Base-by-base conservation (phyloP, 2,329 filamentous ascomycete genomes). In the Lachnellula hyalina region DNA sequence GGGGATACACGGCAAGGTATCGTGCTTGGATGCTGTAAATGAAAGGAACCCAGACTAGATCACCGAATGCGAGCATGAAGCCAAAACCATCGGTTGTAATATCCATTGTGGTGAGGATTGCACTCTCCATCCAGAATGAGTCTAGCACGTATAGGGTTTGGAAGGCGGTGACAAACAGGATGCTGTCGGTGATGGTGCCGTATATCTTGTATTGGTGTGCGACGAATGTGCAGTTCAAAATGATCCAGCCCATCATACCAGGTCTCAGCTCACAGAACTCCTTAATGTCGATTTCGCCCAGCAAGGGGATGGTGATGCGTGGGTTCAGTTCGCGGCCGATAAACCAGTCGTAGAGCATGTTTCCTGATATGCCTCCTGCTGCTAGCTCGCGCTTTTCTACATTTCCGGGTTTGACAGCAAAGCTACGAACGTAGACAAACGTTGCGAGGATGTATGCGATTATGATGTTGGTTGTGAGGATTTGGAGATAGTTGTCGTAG, bases 251-350 rank as follows among this genome's bases (percentile, higher is more conserved):
- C 49, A 96, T 80, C 77, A 97, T 81, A 47, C 93, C 93, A 0
- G 93, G 93, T n/a, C 93, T 85, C 66, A 96, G 79, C 73, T 97
- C 93, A 71, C 88, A 88, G 71, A 86, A 96, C 57, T 86, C 79
- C 74, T 96, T 96, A 73, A 97, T 87, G 68, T 97, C 93, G 49
- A 96, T 79, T 64, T 90, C 87, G 55, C 90, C 90, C 60, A 96
- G 79, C 48, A 95, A 71, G 2, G 91, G 91, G 23, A 96, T 74
- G 0, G 79, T 83, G 56, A 95, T 72, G 48, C 92, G 89, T 3
- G 93, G 93, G 73, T 97, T 97, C 57, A 97, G 84, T 72, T 97
- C 93, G 28, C 93, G 89, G 19, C 93, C 93, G 61, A 97, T 96
- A 74, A 91, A 97, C 84, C 90, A 97, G 73, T 97, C 93, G 71